Evolutionary conservation across 306 rosid genomes (phyloP).

Genomic region (Trifolium repens): DNA sequence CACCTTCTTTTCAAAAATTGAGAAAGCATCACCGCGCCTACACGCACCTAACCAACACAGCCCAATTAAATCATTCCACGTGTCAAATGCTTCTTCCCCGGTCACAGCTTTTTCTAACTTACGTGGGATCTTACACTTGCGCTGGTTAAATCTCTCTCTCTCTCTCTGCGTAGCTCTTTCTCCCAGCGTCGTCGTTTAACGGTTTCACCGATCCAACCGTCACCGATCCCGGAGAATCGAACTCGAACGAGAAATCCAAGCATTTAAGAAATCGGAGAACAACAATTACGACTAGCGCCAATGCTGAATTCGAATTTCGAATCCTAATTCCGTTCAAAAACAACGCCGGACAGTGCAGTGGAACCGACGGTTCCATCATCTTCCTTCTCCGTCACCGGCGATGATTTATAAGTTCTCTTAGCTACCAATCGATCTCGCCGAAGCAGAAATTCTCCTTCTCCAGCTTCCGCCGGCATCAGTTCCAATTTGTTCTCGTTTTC

Average conservation of each 20-base stretch:
- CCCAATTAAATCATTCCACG: constrained; percentile 46
- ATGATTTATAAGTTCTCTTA: constrained; percentile 61
- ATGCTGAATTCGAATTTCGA: constrained; percentile 49
- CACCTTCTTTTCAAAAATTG: constrained; percentile 39
- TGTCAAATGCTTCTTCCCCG: constrained; percentile 38
- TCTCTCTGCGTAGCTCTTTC: background rate
- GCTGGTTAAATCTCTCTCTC: constrained; percentile 35
- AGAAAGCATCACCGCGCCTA: constrained; percentile 57
- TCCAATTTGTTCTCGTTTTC: constrained; percentile 1
- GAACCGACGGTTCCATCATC: constrained; percentile 40
- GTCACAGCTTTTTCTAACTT: constrained; percentile 50
- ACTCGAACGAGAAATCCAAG: background rate
- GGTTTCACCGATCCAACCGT: constrained; percentile 45
- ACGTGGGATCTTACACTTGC: constrained; percentile 65
- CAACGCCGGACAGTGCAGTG: constrained; percentile 21
- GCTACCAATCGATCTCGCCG: constrained; percentile 55
- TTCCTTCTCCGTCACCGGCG: constrained; percentile 32
- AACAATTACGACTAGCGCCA: constrained; percentile 19
- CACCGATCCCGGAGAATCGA: constrained; percentile 41
- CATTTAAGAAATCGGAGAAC: constrained; percentile 14
- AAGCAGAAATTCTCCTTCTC: constrained; percentile 59
- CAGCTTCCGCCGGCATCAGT: constrained; percentile 65
- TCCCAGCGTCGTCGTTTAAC: constrained; percentile 58
- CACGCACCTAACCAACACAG: constrained; percentile 36
- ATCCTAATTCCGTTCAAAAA: constrained; percentile 5